Percentiles rank a stretch among this genome's conserved stretches.
Evolutionary conservation across 2,329 filamentous ascomycete species (phyloP).

Genomic region (Fusarium sp.): DNA sequence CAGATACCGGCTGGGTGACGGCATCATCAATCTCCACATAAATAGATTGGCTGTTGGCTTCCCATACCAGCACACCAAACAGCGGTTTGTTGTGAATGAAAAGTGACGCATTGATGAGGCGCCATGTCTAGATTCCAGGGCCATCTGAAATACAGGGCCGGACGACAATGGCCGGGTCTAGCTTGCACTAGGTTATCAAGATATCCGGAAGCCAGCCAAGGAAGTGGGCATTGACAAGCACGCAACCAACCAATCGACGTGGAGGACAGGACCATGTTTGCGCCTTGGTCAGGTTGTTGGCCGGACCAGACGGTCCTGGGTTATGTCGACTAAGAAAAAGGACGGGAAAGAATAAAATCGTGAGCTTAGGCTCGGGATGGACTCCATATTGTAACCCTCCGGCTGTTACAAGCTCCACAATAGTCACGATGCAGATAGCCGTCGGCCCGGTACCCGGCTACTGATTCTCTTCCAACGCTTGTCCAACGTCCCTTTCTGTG

Average conservation of each 20-base stretch:
- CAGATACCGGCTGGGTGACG: slow-evolving; percentile 2
- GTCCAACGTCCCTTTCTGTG: too few species aligned
- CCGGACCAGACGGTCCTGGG: slow-evolving; percentile 42
- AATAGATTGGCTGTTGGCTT: slow-evolving; percentile 14
- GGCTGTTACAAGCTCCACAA: slow-evolving; percentile 3
- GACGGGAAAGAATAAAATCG: slow-evolving; percentile 14
- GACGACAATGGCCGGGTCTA: slow-evolving; percentile 8
- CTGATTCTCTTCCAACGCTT: background rate
- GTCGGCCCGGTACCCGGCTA: slow-evolving; percentile 35
- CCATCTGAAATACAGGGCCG: slow-evolving; percentile 5
- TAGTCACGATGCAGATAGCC: slow-evolving; percentile 15
- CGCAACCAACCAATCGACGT: slow-evolving; percentile 34
- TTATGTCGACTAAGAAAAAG: slow-evolving; percentile 10
- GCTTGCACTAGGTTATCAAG: slow-evolving; percentile 20
- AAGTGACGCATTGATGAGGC: slow-evolving; percentile 36
- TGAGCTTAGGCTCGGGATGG: slow-evolving; percentile 5
- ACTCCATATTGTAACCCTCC: slow-evolving; percentile 21
- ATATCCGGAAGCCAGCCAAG: slow-evolving; percentile 22
- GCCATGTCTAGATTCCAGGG: slow-evolving; percentile 15
- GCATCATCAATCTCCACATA: slow-evolving; percentile 17
- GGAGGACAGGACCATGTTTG: slow-evolving; percentile 40
- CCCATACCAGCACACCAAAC: slow-evolving; percentile 5
- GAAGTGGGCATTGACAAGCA: slow-evolving; percentile 36
- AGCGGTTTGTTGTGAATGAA: slow-evolving; percentile 18
- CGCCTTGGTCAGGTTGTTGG: slow-evolving; percentile 37